Conservation (phyloP, 148 eudicot species). For the Salicornia ramosissima region DNA sequence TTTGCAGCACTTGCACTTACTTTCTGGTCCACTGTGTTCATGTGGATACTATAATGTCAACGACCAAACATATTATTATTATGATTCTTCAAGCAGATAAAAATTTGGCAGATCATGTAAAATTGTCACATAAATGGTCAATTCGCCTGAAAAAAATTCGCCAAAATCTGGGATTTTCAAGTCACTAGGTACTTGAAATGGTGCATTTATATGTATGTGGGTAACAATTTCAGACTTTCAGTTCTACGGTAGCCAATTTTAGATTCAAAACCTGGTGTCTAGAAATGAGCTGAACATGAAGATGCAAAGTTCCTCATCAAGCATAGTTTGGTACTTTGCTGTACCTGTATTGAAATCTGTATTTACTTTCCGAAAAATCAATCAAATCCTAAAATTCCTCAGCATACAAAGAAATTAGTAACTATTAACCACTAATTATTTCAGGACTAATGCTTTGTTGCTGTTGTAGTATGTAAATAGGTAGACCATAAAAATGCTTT, state of each 20-base stretch:
- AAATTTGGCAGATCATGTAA: background rate
- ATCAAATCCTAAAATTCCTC: too few relatives aligned
- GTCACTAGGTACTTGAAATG: background rate
- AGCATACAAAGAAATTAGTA: too few relatives aligned
- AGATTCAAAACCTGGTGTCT: background rate
- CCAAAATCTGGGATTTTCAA: background rate
- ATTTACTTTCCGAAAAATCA: too few relatives aligned
- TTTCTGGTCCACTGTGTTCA: conserved; percentile 40
- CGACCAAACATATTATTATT: background rate
- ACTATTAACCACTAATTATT: too few relatives aligned
- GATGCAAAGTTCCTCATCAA: background rate
- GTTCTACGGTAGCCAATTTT: background rate
- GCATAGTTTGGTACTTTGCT: too few relatives aligned
- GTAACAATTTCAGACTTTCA: background rate
- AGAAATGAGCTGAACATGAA: background rate
- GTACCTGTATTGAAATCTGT: too few relatives aligned
- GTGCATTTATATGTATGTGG: too few relatives aligned
- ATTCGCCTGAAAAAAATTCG: background rate
- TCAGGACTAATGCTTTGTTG: too few relatives aligned
- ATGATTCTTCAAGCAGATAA: conserved; percentile 13
- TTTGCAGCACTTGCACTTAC: conserved; percentile 39
- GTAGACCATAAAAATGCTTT: too few relatives aligned
- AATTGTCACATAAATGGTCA: background rate
- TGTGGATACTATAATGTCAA: conserved; percentile 42
- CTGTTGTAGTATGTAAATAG: too few relatives aligned